A percentile compares a stretch with the other conserved stretches of the same genome.
These are phyloP conservation scores for Acacia pycnantha DNA, from an alignment of 331 rosid genomes.

Conservation along the genomic window DNA sequence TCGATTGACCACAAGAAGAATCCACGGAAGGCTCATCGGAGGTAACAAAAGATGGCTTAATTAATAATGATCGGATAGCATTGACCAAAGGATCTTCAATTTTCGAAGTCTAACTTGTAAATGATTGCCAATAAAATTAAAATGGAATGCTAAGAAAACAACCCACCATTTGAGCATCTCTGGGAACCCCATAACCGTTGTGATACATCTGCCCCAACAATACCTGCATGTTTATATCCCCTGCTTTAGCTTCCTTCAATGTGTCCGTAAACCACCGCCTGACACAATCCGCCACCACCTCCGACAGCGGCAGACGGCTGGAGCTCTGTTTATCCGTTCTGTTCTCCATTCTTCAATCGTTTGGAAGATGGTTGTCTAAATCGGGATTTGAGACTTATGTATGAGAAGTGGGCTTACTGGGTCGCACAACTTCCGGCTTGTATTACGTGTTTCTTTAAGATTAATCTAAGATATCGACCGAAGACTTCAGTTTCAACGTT, in stretches of 20 bases:
- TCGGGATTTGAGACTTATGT: neutral
- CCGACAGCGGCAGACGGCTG: slow-evolving; percentile 59
- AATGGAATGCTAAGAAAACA: neutral
- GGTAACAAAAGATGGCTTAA: neutral
- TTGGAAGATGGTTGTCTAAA: slow-evolving; percentile 11
- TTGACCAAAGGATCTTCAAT: neutral
- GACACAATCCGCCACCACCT: slow-evolving; percentile 81
- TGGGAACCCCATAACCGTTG: slow-evolving; percentile 78
- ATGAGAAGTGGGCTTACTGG: neutral
- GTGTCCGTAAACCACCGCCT: slow-evolving; percentile 87
- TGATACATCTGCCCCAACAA: slow-evolving; percentile 82
- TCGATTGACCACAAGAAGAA: neutral
- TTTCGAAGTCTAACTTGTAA: neutral
- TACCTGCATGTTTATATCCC: slow-evolving; percentile 84
- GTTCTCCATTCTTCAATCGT: slow-evolving; percentile 59
- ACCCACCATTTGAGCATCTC: slow-evolving; percentile 74
- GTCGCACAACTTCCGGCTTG: neutral
- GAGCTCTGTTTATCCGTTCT: slow-evolving; percentile 34
- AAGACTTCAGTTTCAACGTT: slow-evolving; percentile 6
- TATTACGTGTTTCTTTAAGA: neutral
- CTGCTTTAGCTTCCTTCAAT: slow-evolving; percentile 77
- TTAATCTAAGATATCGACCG: neutral
- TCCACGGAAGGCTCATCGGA: neutral
- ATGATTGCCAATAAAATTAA: neutral
- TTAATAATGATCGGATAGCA: neutral